Base-by-base conservation (phyloP, 495 filamentous ascomycete genomes). In the Bombardia bombarda region DNA sequence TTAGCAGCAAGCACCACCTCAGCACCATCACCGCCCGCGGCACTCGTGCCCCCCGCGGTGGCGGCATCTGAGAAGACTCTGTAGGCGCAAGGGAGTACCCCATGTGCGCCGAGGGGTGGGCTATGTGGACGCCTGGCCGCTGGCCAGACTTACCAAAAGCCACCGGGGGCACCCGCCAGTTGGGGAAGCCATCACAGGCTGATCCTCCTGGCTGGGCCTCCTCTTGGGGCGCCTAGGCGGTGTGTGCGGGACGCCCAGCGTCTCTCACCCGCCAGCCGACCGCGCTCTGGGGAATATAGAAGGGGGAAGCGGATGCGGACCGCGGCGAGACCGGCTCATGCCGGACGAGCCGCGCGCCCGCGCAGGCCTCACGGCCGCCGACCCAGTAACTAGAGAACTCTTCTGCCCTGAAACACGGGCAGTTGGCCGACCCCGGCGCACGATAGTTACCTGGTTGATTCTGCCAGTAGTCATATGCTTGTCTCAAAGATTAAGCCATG, bases 401-500 rank as follows among this genome's bases (percentile, higher is more conserved):
- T 53, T 47, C 71, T 80, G 74, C 26, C 26, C 26, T 28, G 26
- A 28, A 28, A 28, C 26, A 28, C 26, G 26, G 26, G 26, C 26
- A 28, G 26, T 28, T 28, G 26, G 26, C 26, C 26, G 9, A 28
- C 26, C 26, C n/a, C 26, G 26, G 26, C 26, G 26, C 26, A 28
- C 26, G 26, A 28, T 28, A 28, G 26, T 28, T 28, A 28, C 26
- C 26, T 28, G 26, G 73, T 80, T 79, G 72, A 80, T 80, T 79
- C 74, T 80, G 74, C 72, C 69, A 79, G 74, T 78, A 79, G 72
- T 79, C 67, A 80, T 79, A 80, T 80, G 71, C 71, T 80, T 81
- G 72, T 80, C 71, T 81, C 72, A 81, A 80, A 79, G 70, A 80
- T 78, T 81, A 80, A 80, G 73, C 76, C 72, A 81, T 79, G 72